phyloP scores from a whole-genome alignment of 495 filamentous ascomycete species.

The Letharia lupina region DNA sequence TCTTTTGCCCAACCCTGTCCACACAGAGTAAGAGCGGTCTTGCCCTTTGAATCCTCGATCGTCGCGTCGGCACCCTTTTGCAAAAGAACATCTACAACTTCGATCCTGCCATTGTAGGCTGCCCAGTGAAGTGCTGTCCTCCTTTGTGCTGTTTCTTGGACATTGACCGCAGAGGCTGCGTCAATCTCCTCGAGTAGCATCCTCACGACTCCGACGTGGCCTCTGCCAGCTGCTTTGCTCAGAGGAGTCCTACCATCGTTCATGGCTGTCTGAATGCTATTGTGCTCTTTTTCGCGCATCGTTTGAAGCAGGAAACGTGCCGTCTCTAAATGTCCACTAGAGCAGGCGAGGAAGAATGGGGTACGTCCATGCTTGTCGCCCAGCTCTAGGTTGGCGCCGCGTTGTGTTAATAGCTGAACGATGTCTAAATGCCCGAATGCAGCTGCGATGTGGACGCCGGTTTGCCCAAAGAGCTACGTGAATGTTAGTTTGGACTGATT shows the following conservation, averaged over 20 bases:
- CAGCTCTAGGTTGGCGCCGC: neutral
- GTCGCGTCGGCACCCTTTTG: constrained; percentile 1
- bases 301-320: constrained; percentile 1
- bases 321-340: neutral
- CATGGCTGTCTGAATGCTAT: neutral
- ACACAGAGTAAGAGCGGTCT: constrained; percentile 8
- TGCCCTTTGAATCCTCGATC: constrained; percentile 1
- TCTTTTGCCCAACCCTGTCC: constrained; percentile 7
- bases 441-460: neutral
- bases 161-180: neutral
- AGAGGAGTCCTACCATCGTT: constrained; percentile 3
- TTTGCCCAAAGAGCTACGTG: neutral
- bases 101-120: constrained; percentile 7
- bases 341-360: constrained; percentile 3
- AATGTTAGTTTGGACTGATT: neutral
- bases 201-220: neutral
- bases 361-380: constrained; percentile 7
- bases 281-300: neutral
- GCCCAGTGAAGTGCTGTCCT: constrained; percentile 8
- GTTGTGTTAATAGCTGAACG: neutral
- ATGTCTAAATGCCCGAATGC: neutral
- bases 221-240: neutral
- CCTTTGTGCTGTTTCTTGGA: neutral
- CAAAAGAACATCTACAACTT: constrained; percentile 3
- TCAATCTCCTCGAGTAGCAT: neutral